These are phyloP conservation scores for Microstegium vimineum DNA, from an alignment of 176 grass and related monocot genomes.

Conservation along the genomic window DNA sequence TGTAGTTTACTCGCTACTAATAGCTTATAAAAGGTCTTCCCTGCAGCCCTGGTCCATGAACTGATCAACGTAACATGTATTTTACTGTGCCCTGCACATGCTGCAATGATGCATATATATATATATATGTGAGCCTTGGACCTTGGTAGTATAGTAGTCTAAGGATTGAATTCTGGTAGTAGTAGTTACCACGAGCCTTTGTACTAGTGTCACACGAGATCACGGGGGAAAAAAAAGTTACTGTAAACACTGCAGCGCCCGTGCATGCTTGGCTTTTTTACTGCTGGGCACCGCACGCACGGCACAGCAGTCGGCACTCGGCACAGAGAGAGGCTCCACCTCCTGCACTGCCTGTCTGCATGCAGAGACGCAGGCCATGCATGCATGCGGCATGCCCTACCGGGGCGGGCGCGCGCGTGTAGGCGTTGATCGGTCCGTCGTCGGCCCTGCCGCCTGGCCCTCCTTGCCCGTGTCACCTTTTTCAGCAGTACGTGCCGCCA, in stretches of 20 bases:
- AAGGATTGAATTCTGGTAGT: no score
- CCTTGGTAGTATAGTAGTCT: no score
- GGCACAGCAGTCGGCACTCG: background rate
- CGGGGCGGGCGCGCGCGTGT: background rate
- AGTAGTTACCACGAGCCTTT: no score
- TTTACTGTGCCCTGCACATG: background rate
- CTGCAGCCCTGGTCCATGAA: background rate
- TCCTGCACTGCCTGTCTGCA: background rate
- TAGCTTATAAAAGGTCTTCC: background rate
- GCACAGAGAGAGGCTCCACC: background rate
- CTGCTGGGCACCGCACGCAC: background rate
- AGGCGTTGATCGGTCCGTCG: background rate
- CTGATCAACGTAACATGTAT: background rate
- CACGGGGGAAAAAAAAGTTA: background rate
- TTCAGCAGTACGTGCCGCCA: slow-evolving; percentile 13
- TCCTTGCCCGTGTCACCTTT: background rate
- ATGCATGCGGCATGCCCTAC: background rate
- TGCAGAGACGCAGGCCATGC: background rate
- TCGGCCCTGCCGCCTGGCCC: background rate
- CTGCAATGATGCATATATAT: background rate
- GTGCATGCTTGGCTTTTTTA: background rate
- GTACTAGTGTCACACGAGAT: background rate
- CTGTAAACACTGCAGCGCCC: background rate
- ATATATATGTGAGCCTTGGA: background rate
- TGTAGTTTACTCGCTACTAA: no score